Percentiles rank a stretch among this genome's conserved stretches.
Evolutionary conservation across 2,329 filamentous ascomycete genomes (phyloP).

Genomic region (Byssochlamys sp.): DNA sequence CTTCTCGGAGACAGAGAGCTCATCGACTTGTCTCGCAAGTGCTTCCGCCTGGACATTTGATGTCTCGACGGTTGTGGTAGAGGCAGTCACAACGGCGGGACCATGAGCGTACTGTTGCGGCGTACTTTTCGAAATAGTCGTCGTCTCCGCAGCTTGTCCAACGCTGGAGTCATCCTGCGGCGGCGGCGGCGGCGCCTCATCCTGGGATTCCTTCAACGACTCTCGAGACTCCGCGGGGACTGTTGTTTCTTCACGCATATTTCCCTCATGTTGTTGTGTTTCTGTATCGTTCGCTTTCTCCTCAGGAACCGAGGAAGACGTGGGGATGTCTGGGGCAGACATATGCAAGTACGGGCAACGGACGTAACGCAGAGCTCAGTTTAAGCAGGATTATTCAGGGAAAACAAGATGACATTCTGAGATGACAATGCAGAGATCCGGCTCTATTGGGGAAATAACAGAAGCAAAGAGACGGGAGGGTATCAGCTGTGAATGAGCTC

Average conservation of each 20-base stretch:
- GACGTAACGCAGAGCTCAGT: conserved; percentile 1
- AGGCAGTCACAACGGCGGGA: not conserved
- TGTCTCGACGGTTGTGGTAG: conserved; percentile 2
- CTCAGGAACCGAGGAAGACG: conserved; percentile 14
- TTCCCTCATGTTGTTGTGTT: not conserved
- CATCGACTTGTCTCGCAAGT: conserved; percentile 21
- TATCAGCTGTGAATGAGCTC: not conserved
- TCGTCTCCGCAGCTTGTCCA: not conserved
- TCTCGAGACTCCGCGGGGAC: not conserved
- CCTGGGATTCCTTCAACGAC: not conserved
- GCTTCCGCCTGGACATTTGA: conserved; percentile 12
- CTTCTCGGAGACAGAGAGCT: conserved; percentile 21
- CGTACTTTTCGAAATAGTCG: not conserved
- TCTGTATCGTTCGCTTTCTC: conserved; percentile 7
- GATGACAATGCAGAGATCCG: not conserved
- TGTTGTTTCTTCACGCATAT: not conserved
- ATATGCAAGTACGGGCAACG: conserved; percentile 16
- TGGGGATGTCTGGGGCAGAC: conserved; percentile 21
- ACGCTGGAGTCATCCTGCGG: not conserved
- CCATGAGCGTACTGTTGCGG: not conserved
- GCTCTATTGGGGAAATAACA: conserved; percentile 7
- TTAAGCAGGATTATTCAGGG: conserved; percentile 11
- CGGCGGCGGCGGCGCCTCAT: not conserved
- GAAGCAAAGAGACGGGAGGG: not conserved
- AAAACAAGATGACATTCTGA: conserved; percentile 19